Base-by-base conservation (phyloP, 805 yeast species). In the Starmerella floricola region DNA sequence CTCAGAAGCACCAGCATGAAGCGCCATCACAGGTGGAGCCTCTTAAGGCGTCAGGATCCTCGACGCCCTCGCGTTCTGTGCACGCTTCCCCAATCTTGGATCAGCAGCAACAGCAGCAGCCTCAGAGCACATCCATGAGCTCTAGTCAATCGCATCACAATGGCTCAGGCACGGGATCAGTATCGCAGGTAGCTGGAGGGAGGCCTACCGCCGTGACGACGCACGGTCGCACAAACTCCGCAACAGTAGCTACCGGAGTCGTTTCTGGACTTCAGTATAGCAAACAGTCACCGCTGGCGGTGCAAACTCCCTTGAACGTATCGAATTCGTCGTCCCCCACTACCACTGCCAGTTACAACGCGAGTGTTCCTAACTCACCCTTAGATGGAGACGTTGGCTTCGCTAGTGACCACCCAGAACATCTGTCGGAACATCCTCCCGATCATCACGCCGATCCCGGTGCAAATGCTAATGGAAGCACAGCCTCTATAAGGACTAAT, bases 171-270 rank as follows among this genome's bases (percentile, higher is more conserved):
- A 23, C 26, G 26, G 26, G 26, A 23, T 23, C 26, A 18, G 31
- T 28, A 10, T 13, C 39, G 26, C 31, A 26, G 23, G 30, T 2
- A 1, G 12, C 13, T 12, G 15, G 5, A 20, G 21, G 31, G 24
- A 29, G 31, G n/a, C 29, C 48, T 11, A 41, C 45, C 12, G 48
- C 48, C 12, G 48, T 42, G 10, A 45, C 48, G 18, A 45, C 46
- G 28, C 48, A 45, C 27, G 47, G 24, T 24, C 38, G 45, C n/a
- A 35, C 46, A 26, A 38, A 38, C 21, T 36, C 48, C 17, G 42
- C 42, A 10, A 41, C 46, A 12, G 42, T 28, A 6, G 48, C 45
- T 18, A 39, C 48, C 11, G 46, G 45, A 27, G 27, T 27, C 12
- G 32, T 31, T 4, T 16, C 42, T 6, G 39, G 34, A 6, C 31